Evolutionary conservation across 805 yeast species (phyloP).

Genomic region (Zygoascus ofunaensis): DNA sequence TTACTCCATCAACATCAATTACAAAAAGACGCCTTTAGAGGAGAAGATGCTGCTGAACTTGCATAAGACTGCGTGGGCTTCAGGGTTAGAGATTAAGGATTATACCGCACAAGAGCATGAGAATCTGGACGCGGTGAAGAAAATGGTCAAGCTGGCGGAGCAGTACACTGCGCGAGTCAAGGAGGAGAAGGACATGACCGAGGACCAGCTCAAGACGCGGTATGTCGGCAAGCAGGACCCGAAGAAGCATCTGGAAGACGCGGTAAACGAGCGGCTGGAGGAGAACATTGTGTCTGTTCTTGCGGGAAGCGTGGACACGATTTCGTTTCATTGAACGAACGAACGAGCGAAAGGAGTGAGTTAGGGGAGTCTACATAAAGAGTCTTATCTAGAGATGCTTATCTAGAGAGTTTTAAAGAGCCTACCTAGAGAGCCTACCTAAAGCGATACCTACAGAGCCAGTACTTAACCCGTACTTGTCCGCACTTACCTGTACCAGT

Average conservation of each 20-base stretch:
- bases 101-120: slow-evolving; percentile 68
- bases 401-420: too few species aligned
- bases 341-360: not conserved
- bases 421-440: too few species aligned
- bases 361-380: too few species aligned
- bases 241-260: slow-evolving; percentile 87
- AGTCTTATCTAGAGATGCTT: too few species aligned
- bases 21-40: slow-evolving; percentile 84
- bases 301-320: slow-evolving; percentile 82
- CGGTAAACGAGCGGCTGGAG: slow-evolving; percentile 78
- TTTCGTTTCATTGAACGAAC: slow-evolving; percentile 55
- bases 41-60: slow-evolving; percentile 88
- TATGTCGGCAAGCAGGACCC: slow-evolving; percentile 99
- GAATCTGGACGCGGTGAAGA: slow-evolving; percentile 62
- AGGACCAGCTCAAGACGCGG: slow-evolving; percentile 85
- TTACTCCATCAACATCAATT: slow-evolving; percentile 90
- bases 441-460: too few species aligned
- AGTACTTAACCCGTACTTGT: too few species aligned
- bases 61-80: slow-evolving; percentile 93
- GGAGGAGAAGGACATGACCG: slow-evolving; percentile 83
- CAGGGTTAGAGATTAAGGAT: slow-evolving; percentile 73
- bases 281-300: slow-evolving; percentile 81
- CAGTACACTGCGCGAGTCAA: slow-evolving; percentile 82
- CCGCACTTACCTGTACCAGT: too few species aligned
- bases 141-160: slow-evolving; percentile 82